Base-by-base conservation (phyloP, 2,329 filamentous ascomycete genomes). In the Fusarium sp. region DNA sequence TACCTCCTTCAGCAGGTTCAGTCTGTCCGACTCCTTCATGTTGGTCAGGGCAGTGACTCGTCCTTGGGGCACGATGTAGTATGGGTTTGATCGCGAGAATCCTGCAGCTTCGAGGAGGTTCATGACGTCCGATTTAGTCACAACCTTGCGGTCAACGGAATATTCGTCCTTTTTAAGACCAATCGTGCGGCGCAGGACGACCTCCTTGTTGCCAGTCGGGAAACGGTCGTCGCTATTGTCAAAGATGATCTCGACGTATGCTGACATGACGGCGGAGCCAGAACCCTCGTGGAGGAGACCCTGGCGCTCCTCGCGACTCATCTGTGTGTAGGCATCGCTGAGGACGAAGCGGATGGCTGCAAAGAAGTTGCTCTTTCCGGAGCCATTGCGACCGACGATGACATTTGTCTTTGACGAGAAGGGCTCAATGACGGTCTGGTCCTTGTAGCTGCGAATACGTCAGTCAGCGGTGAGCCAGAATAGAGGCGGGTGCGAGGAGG, bases 281-380 rank as follows among this genome's bases (percentile, higher is more conserved):
- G 97, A 97, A 45, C 97, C 97, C 88, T 99, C 97, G 83, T 99
- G 97, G n/a, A 99, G 90, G 38, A 99, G 90, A 33, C 94, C 95
- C 84, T 97, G 95, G 70, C 97, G 94, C 87, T 99, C 96, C 82
- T 99, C 97, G 78, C 96, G 93, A 74, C 93, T 94, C 91, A 99
- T 94, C 83, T 97, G 94, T 52, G 94, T 97, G 85, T 99, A 99
- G 75, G 95, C 95, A 91, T 99, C 97, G 84, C 95, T 97, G 73
- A 99, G 92, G 54, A 98, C 97, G 85, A 99, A 99, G 68, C 97
- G 95, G 84, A 99, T 98, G 52, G 97, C 97, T 61, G 97, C 96
- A 85, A 99, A 99, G 90, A 99, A 99, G 86, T 99, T 99, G 84
- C 95, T 98, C 89, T 99, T 99, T 81, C 97, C 97, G 4, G 97